These are phyloP conservation scores for Eucalyptus viminalis DNA, from an alignment of 345 rosid species.

Conservation along the genomic window DNA sequence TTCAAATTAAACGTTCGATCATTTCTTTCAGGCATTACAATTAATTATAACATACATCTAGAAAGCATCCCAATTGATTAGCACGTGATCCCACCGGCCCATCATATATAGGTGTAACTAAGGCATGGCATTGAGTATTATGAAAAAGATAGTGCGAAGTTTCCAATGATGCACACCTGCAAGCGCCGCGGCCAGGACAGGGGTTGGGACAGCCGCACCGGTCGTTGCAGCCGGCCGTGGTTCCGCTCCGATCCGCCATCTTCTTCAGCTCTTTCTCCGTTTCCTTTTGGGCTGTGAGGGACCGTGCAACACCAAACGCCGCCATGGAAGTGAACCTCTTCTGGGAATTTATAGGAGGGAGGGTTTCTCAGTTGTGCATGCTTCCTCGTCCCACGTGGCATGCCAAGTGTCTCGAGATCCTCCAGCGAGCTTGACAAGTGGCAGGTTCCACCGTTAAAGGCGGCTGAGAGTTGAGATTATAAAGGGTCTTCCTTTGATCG, in stretches of 20 bases:
- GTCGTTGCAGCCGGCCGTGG: not conserved
- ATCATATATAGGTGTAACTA: not conserved
- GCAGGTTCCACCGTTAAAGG: not conserved
- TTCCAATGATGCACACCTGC: not conserved
- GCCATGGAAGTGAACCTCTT: not conserved
- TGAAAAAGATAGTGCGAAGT: not conserved
- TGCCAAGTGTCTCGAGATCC: not conserved
- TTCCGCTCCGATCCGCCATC: not conserved
- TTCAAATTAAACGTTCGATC: not conserved
- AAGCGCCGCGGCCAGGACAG: not conserved
- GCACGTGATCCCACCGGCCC: not conserved
- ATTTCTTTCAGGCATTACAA: not conserved
- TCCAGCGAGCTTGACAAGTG: not conserved
- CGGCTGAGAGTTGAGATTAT: not conserved
- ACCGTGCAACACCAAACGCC: not conserved
- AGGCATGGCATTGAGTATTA: not conserved
- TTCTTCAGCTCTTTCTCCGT: not conserved
- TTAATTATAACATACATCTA: not conserved
- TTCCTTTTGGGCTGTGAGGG: not conserved
- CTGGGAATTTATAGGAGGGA: not conserved
- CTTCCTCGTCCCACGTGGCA: not conserved
- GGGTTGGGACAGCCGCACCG: not conserved
- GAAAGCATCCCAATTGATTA: not conserved
- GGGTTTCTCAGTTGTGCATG: not conserved
- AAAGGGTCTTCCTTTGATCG: not conserved